phyloP scores from a whole-genome alignment of 331 rosid species.

The Erythrophleum ivorense region DNA sequence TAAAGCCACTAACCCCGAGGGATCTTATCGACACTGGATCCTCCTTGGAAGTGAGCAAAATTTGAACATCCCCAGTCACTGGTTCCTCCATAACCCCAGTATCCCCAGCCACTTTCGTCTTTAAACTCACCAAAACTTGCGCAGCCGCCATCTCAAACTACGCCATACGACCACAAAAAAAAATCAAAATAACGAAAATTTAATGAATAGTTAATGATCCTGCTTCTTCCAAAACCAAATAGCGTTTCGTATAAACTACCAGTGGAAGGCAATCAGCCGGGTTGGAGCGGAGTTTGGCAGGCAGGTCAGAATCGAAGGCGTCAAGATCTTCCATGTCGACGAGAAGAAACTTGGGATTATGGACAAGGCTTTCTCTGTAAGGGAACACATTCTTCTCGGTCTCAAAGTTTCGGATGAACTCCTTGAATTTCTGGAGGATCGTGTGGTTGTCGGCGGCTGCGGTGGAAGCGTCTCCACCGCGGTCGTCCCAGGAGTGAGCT shows the following conservation, averaged over 20 bases:
- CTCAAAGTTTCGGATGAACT: slow-evolving; percentile 90
- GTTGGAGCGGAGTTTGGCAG: slow-evolving; percentile 72
- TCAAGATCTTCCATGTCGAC: slow-evolving; percentile 79
- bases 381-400: slow-evolving; percentile 72
- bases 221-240: neutral
- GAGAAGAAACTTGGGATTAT: slow-evolving; percentile 66
- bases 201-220: neutral
- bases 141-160: slow-evolving; percentile 97
- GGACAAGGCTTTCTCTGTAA: slow-evolving; percentile 83
- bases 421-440: slow-evolving; percentile 82
- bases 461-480: slow-evolving; percentile 47
- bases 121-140: slow-evolving; percentile 80
- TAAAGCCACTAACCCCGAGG: slow-evolving; percentile 70
- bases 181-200: neutral
- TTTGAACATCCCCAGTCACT: slow-evolving; percentile 81
- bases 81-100: slow-evolving; percentile 91
- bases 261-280: slow-evolving; percentile 90
- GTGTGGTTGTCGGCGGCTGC: slow-evolving; percentile 70
- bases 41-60: slow-evolving; percentile 88
- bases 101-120: slow-evolving; percentile 83
- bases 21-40: slow-evolving; percentile 79
- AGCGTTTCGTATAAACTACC: slow-evolving; percentile 39
- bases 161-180: neutral
- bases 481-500: slow-evolving; percentile 81
- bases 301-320: slow-evolving; percentile 80